Evolutionary conservation across 2,329 filamentous ascomycete genomes (phyloP).

Genomic region (Dryadomyces quercus-mongolicae): DNA sequence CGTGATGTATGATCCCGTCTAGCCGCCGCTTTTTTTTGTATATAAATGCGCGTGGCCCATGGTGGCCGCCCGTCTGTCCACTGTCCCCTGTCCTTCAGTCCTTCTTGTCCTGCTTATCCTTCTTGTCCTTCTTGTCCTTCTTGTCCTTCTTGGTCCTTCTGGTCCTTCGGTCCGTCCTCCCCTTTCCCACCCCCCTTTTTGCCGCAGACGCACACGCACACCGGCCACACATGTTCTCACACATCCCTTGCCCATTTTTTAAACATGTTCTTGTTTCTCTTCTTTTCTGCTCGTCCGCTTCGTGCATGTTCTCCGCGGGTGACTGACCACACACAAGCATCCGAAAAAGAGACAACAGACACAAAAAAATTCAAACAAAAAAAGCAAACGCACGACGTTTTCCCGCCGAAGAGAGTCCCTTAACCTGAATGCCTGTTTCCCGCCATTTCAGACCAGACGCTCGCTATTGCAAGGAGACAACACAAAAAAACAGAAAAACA

Average conservation of each 20-base stretch:
- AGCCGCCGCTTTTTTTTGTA: neutral
- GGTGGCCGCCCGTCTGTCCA: neutral
- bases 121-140: too few species aligned
- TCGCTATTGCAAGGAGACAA: slow-evolving; percentile 2
- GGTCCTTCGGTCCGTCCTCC: too few species aligned
- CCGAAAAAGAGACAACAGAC: neutral
- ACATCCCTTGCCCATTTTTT: neutral
- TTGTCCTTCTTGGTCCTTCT: too few species aligned
- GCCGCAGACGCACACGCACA: too few species aligned
- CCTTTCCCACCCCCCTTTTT: neutral
- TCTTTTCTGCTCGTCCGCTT: too few species aligned
- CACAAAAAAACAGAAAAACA: neutral
- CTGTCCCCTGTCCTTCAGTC: neutral
- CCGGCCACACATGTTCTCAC: too few species aligned
- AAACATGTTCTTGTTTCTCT: neutral
- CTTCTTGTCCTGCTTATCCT: too few species aligned
- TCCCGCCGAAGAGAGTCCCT: neutral
- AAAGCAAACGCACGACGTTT: neutral
- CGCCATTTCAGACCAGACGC: slow-evolving; percentile 4
- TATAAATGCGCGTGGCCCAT: neutral
- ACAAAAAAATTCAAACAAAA: neutral
- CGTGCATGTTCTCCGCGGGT: too few species aligned
- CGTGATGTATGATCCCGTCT: neutral
- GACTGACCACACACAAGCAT: too few species aligned
- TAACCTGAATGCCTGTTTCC: slow-evolving; percentile 3